Conservation (phyloP, 139 green algal genomes). For the Ostreobium quekettii region DNA sequence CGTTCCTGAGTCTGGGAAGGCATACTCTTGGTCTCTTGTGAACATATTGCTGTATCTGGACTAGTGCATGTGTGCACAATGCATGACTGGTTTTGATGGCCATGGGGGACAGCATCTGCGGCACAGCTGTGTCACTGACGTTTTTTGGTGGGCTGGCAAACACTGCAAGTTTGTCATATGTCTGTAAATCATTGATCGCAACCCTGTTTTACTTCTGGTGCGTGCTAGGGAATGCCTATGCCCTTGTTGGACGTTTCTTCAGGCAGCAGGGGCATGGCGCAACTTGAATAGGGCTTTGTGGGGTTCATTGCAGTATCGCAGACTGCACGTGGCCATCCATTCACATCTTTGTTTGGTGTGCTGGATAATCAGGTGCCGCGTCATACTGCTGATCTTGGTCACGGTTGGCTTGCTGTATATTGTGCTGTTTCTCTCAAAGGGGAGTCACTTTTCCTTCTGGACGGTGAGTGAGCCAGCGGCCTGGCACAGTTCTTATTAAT, state of each 20-base stretch:
- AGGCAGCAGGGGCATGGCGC: background rate
- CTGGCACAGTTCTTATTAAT: too few relatives aligned
- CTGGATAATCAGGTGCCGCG: background rate
- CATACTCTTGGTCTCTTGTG: too few relatives aligned
- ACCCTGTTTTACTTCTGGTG: too few relatives aligned
- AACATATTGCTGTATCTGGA: too few relatives aligned
- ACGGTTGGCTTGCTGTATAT: background rate
- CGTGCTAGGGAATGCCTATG: background rate
- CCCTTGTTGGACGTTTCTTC: background rate
- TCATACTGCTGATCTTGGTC: background rate
- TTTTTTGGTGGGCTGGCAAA: too few relatives aligned
- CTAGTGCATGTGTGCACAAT: too few relatives aligned
- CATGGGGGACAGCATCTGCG: too few relatives aligned
- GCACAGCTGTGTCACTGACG: too few relatives aligned
- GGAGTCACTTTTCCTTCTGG: background rate
- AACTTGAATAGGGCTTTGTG: background rate
- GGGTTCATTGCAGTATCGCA: background rate
- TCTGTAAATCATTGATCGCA: too few relatives aligned
- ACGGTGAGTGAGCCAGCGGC: background rate
- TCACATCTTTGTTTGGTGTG: background rate
- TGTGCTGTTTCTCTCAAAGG: background rate
- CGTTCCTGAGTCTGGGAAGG: too few relatives aligned
- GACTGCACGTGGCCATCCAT: background rate
- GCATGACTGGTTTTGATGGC: too few relatives aligned
- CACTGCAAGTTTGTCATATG: too few relatives aligned